Conservation (phyloP, 345 rosid species). For the Anacardium occidentale region DNA sequence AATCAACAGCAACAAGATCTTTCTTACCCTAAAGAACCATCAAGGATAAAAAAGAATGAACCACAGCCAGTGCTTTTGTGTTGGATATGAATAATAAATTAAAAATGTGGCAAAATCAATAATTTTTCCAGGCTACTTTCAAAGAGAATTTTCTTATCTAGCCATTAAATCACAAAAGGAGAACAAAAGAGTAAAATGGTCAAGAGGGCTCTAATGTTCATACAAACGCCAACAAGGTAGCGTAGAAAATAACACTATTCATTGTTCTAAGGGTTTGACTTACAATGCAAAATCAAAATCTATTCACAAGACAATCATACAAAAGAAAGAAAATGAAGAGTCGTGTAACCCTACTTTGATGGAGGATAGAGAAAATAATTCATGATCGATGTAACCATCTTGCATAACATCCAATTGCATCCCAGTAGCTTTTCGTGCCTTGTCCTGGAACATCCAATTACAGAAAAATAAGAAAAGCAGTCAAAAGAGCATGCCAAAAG, state of each 20-base stretch:
- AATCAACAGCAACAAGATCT: constrained; percentile 73
- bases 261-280: background rate
- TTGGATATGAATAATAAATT: background rate
- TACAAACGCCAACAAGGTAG: background rate
- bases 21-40: constrained; percentile 66
- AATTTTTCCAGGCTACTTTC: background rate
- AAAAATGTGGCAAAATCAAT: background rate
- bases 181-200: background rate
- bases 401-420: constrained; percentile 75
- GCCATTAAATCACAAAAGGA: background rate
- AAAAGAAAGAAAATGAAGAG: background rate
- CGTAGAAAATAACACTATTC: background rate
- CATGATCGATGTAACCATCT: constrained; percentile 78
- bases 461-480: constrained; percentile 10
- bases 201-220: background rate
- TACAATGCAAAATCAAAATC: background rate
- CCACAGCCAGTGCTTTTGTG: background rate
- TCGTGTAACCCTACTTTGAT: constrained; percentile 61
- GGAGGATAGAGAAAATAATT: constrained; percentile 82
- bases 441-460: constrained; percentile 55
- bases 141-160: constrained; percentile 7
- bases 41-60: background rate
- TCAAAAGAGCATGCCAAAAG: background rate
- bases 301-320: background rate
- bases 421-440: constrained; percentile 73